Evolutionary conservation across 164 flowering plant genomes (phyloP), one percentile per base, ranked within the genome.

Genomic region (Vitis cinerea): DNA sequence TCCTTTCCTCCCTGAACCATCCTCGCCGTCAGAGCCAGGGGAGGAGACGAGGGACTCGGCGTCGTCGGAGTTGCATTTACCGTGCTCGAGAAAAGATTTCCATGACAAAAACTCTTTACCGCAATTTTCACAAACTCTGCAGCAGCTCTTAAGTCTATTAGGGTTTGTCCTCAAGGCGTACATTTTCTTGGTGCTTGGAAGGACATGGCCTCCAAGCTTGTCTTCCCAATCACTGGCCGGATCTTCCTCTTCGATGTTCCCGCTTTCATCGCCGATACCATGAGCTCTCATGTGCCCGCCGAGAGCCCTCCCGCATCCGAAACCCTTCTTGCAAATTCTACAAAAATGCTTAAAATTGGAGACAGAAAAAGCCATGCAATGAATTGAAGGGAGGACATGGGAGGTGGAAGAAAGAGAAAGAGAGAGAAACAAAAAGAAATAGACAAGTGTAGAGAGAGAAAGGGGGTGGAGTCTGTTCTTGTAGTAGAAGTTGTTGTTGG

Each of bases 201-300:
- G 84, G 1, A 67, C 75, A 27, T 63, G 65, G 19, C 60, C 75
- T 9, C 81, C 86, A 8, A 72, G 29, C 59, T 79, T 82, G 17
- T 84, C 90, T 13, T 86, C 97, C 93, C 92, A 87, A 61, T 83
- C 81, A 29, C 83, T 77, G 0, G 62, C 76, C 1, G 67, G 79
- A 37, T 93, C 95, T 0, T 85, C 93, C 10, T 91, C 91, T 15
- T 92, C 92, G 2, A 80, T 54, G 48, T 73, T 77, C 0, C 79
- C 88, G 9, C 47, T 63, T 54, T 90, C 96, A 37, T 86, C 97
- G 7, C 92, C 95, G 1, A 92, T 90, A 3, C 99, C 99, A 71
- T 95, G 99, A 7, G 98, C 97, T 76, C 98, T 83, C 99, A 93
- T 95, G 81, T 95, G 99, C 8, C 99, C 98, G 1, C 99, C 99